Conservation (phyloP, 2,329 filamentous ascomycete genomes). For the Rasamsonia emersonii region DNA sequence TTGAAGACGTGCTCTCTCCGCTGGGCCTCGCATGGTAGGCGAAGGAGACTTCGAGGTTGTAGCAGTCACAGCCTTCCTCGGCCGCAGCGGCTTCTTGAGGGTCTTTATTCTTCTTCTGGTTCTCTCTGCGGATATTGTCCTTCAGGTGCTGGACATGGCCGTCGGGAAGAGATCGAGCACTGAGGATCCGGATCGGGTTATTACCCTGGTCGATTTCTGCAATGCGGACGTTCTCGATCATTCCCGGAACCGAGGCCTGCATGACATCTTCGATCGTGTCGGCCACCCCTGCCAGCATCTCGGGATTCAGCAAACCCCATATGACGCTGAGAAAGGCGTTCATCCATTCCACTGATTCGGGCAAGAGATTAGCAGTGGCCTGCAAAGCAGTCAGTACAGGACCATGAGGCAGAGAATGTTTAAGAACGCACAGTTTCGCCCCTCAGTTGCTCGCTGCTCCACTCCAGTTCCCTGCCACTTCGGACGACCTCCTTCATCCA, state of each 20-base stretch:
- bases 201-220: slow-evolving; percentile 90
- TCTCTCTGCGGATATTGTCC: slow-evolving; percentile 67
- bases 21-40: slow-evolving; percentile 83
- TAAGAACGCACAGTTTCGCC: slow-evolving; percentile 60
- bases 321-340: slow-evolving; percentile 77
- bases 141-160: slow-evolving; percentile 73
- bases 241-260: slow-evolving; percentile 83
- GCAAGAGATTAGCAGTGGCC: slow-evolving; percentile 79
- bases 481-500: slow-evolving; percentile 84
- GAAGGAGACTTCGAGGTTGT: slow-evolving; percentile 84
- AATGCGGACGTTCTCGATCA: slow-evolving; percentile 91
- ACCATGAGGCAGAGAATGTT: background rate
- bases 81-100: slow-evolving; percentile 79
- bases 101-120: slow-evolving; percentile 72
- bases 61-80: slow-evolving; percentile 84
- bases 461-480: slow-evolving; percentile 75
- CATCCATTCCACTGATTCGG: slow-evolving; percentile 93
- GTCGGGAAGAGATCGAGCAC: slow-evolving; percentile 77
- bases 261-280: slow-evolving; percentile 93
- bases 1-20: slow-evolving; percentile 61
- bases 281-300: slow-evolving; percentile 88
- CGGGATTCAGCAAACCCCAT: slow-evolving; percentile 89
- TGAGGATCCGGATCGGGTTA: slow-evolving; percentile 82
- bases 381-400: slow-evolving; percentile 16
- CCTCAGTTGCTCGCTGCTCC: slow-evolving; percentile 76